Conservation (phyloP, 108 stramenopile species). For the Stephanodiscus triporus region DNA sequence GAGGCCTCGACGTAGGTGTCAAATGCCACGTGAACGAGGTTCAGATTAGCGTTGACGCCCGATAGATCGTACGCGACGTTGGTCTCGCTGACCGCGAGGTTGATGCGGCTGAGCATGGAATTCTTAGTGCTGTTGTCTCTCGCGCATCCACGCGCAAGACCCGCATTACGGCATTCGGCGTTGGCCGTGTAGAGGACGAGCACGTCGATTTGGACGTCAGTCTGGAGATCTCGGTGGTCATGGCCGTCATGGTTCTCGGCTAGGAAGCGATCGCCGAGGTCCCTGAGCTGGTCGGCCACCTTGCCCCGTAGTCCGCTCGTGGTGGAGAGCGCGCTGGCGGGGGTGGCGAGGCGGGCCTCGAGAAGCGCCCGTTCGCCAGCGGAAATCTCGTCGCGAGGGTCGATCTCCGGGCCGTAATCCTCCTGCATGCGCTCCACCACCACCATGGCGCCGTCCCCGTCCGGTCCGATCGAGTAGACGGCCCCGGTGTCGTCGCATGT, state of each 20-base stretch:
- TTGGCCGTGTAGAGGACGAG: conserved; percentile 7
- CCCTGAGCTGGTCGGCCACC: too few species aligned
- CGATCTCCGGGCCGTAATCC: background rate
- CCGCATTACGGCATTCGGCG: conserved; percentile 10
- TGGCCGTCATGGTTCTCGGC: background rate
- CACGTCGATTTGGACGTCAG: background rate
- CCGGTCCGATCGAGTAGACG: background rate
- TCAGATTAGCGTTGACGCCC: conserved; percentile 9
- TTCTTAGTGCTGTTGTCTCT: background rate
- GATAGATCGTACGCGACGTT: conserved; percentile 28
- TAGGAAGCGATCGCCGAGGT: too few species aligned
- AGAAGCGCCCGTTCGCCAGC: too few species aligned
- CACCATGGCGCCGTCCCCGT: background rate
- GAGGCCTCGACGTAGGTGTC: background rate
- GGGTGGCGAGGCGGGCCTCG: too few species aligned
- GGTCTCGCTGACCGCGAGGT: conserved; percentile 24
- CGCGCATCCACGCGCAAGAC: background rate
- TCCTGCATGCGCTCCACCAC: background rate
- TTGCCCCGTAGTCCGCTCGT: too few species aligned
- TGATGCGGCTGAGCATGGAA: conserved; percentile 19
- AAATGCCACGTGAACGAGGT: conserved; percentile 16
- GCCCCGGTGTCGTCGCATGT: background rate
- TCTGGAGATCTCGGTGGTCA: background rate
- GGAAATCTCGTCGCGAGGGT: background rate
- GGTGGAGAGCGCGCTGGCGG: too few species aligned